Evolutionary conservation across 2,329 filamentous ascomycete genomes (phyloP).

Genomic region (Periconia macrospinosa): DNA sequence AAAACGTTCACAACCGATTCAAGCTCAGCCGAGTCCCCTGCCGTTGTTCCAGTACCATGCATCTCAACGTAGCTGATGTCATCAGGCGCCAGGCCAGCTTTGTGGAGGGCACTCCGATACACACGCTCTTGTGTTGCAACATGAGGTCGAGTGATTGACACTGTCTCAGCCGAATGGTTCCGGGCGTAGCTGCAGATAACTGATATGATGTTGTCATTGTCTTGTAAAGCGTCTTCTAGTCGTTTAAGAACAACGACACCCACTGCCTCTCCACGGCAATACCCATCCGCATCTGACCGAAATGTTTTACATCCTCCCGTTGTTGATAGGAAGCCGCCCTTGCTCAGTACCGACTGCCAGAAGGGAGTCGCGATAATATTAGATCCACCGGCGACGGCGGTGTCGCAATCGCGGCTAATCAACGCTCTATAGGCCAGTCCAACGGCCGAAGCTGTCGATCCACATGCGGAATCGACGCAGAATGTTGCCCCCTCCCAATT

Average conservation of each 20-base stretch:
- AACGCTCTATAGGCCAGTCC: constrained; percentile 26
- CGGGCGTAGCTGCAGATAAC: constrained; percentile 37
- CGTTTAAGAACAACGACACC: constrained; percentile 39
- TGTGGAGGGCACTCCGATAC: constrained; percentile 7
- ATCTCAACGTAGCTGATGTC: constrained; percentile 29
- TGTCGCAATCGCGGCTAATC: constrained; percentile 30
- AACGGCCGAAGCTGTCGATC: constrained; percentile 11
- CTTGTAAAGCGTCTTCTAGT: constrained; percentile 34
- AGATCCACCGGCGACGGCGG: constrained; percentile 24
- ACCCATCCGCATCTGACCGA: constrained; percentile 34
- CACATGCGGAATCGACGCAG: constrained; percentile 18
- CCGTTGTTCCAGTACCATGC: constrained; percentile 35
- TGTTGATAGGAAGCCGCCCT: constrained; percentile 26
- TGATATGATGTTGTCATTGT: constrained; percentile 40
- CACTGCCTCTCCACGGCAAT: constrained; percentile 35
- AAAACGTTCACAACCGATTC: constrained; percentile 16
- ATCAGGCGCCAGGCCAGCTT: constrained; percentile 39
- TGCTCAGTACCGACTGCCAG: constrained; percentile 24
- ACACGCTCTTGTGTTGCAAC: constrained; percentile 15
- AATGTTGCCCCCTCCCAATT: constrained; percentile 21
- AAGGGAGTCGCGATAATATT: constrained; percentile 37
- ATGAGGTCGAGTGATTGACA: constrained; percentile 31
- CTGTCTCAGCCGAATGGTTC: constrained; percentile 45
- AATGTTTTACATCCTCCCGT: constrained; percentile 37
- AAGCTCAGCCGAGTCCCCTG: constrained; percentile 26